Base-by-base conservation (phyloP, 345 rosid genomes). In the Dimocarpus longan region DNA sequence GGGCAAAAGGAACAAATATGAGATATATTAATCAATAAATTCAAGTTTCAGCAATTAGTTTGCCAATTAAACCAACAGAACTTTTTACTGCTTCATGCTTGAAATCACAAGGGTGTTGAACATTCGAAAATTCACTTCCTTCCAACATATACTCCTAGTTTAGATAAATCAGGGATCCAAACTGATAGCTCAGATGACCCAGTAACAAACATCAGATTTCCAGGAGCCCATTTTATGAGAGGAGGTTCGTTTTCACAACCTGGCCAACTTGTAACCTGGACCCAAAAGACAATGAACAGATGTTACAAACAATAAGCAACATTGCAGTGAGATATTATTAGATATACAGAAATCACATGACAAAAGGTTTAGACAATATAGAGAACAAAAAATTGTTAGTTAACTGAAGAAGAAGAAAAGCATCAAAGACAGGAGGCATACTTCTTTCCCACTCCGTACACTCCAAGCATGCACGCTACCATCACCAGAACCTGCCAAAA, bases 401-500 rank as follows among this genome's bases (percentile, higher is more conserved):
- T 21, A 54, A 54, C 9, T 48, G 12, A 63, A 24, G 7, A 40
- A 8, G 22, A 71, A 60, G 52, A 75, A 59, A 46, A 8, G 19
- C 10, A 37, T n/a, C 42, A 60, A 43, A 21, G 26, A 44, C 67
- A 78, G 12, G 3, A 50, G n/a, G 42, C 85, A 52, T 88, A 96
- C 99, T 82, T 93, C 95, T 88, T 94, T 93, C 60, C 97, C 98
- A 19, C 89, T 91, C 85, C 98, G 83, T 64, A 91, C 91, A 71
- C 91, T 88, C 98, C 99, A 93, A n/a, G 95, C 99, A 78, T 93
- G 92, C 24, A 91, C 91, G 75, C 93, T 87, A 16, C 98, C 97
- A 84, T 94, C 97, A 12, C 98, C 98, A 62, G 98, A 91, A 79
- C 98, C 97, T 94, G 88, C 76, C 59, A 84, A 73, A 72, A 50